Evolutionary conservation across 1,139 yeast genomes (phyloP), one percentile per base, ranked within the genome.

Genomic region (Suhomyces panamericanus): DNA sequence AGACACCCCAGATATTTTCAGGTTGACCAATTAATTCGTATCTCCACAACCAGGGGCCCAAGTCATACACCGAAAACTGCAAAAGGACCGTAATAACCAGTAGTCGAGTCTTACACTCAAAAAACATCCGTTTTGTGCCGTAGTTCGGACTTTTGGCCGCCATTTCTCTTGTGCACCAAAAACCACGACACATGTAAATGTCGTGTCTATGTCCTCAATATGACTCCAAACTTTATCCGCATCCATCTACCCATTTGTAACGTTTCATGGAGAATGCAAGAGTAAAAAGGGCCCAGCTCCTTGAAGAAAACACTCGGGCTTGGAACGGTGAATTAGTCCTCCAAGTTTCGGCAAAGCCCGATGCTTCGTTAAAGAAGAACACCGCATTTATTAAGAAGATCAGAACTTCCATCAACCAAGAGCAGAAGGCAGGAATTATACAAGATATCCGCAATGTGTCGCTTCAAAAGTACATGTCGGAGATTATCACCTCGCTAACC

Each of bases 331-430:
- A 68, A 29, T 55, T 48, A 8, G 62, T 59, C n/a, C 50, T 53
- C 15, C 36, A 42, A 11, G 46, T 66, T 1, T 59, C 71, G 1
- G 50, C 60, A 13, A 73, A 77, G 38, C 68, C 85, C 13, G 97
- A 91, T 59, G 73, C 95, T 0, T 84, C 93, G 42, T 69, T 91
- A 49, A 91, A 90, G 70, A 87, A 85, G 60, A 89, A 91, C 60
- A 84, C 90, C 4, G 86, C 90, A 0, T 87, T 89, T 55, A 83
- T 89, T 46, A 85, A 85, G 58, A 85, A 85, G 56, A 64, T 89
- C 42, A 76, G 83, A 50, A 71, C 78, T 4, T 73, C 84, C 3
- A 67, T 89, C 35, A 76, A 68, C 32, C 77, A 71, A 32, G 85
- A 80, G 3, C 70, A 67, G 34, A 57, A 54, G 39, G 56, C 59